Percentiles rank a stretch among this genome's conserved stretches.
Conservation (phyloP, 495 filamentous ascomycete species). For the Aspergillus leporis region DNA sequence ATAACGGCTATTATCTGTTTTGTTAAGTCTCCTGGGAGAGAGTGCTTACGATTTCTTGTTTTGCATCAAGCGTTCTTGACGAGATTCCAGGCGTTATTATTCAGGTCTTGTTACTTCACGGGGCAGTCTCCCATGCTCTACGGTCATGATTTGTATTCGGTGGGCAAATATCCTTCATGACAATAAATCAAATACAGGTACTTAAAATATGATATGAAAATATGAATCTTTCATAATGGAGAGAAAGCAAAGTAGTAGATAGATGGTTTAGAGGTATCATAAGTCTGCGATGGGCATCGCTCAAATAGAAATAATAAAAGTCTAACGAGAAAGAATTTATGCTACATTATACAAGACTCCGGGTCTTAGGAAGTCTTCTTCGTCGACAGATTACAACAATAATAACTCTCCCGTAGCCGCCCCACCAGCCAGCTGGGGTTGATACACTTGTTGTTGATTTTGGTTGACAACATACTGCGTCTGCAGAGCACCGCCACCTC, state of each 20-base stretch:
- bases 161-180: neutral
- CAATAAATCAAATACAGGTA: neutral
- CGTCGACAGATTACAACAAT: slow-evolving; percentile 32
- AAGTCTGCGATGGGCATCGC: slow-evolving; percentile 10
- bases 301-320: slow-evolving; percentile 1
- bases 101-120: neutral
- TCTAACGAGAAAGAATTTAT: slow-evolving; percentile 17
- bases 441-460: slow-evolving; percentile 54
- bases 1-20: slow-evolving; percentile 7
- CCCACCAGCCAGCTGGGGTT: slow-evolving; percentile 49
- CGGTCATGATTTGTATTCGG: neutral
- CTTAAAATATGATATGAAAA: neutral
- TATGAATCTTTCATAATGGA: no score
- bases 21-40: neutral
- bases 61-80: slow-evolving; percentile 1
- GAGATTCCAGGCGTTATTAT: neutral
- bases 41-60: neutral
- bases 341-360: slow-evolving; percentile 22
- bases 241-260: slow-evolving; percentile 1
- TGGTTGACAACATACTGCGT: slow-evolving; percentile 56
- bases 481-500: slow-evolving; percentile 40
- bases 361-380: no score
- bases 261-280: slow-evolving; percentile 19
- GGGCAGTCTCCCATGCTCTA: neutral
- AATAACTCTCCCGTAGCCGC: slow-evolving; percentile 52